phyloP scores from a whole-genome alignment of 192 early-diverging fungal genomes.

The Coemansia umbellata region DNA sequence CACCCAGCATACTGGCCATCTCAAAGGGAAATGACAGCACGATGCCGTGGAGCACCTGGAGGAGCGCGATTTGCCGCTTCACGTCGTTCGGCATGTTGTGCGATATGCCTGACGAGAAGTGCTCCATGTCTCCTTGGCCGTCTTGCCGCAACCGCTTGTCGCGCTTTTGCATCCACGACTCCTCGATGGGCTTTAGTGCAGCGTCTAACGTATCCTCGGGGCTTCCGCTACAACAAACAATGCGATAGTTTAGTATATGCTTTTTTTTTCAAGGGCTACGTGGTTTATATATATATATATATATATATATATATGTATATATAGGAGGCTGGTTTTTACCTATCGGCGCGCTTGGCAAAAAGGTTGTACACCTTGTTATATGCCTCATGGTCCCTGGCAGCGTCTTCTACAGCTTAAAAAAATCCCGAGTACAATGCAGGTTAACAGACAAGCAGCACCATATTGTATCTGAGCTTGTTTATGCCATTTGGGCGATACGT shows the following conservation, averaged over 20 bases:
- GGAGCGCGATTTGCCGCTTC: constrained; percentile 5
- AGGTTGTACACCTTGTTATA: constrained; percentile 15
- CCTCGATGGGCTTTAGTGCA: constrained; percentile 10
- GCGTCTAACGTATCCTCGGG: constrained; percentile 5
- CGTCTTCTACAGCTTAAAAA: constrained; percentile 7
- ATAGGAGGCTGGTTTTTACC: constrained; percentile 5
- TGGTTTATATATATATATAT: too few species aligned
- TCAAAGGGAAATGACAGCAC: constrained; percentile 23
- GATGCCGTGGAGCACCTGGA: constrained; percentile 17
- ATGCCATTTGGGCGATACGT: not conserved
- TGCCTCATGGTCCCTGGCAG: not conserved
- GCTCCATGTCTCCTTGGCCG: not conserved
- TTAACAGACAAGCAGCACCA: not conserved
- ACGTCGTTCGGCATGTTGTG: constrained; percentile 2
- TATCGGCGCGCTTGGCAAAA: constrained; percentile 3
- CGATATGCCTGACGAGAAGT: not conserved
- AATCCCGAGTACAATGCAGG: too few species aligned
- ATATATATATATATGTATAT: too few species aligned
- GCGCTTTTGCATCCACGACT: constrained; percentile 5
- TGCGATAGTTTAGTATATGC: not conserved
- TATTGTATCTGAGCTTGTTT: not conserved
- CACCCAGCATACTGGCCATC: not conserved
- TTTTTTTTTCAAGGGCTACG: not conserved
- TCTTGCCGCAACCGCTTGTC: not conserved
- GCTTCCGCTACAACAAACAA: not conserved